phyloP scores from a whole-genome alignment of 2,329 filamentous ascomycete genomes.

The Hypoxylon sp. region DNA sequence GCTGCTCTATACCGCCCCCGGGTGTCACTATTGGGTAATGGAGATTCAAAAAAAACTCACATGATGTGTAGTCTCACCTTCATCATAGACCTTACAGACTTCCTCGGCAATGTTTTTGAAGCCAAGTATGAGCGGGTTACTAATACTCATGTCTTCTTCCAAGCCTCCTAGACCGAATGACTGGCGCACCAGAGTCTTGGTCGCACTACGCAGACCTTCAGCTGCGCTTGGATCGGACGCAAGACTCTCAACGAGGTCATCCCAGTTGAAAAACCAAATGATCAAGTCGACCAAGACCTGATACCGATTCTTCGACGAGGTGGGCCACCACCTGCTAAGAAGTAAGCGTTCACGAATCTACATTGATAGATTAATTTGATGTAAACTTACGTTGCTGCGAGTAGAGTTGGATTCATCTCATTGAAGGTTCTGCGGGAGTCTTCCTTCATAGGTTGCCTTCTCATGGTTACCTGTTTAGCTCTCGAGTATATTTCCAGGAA shows the following conservation, averaged over 20 bases:
- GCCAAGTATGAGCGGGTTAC: constrained; percentile 42
- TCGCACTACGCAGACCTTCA: constrained; percentile 42
- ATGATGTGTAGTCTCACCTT: constrained; percentile 32
- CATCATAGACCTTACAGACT: constrained; percentile 42
- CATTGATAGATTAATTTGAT: not conserved
- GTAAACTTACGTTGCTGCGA: constrained; percentile 48
- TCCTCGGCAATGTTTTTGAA: constrained; percentile 45
- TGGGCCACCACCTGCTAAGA: constrained; percentile 49
- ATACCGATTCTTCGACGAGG: constrained; percentile 39
- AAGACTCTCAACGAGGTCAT: constrained; percentile 48
- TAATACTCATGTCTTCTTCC: constrained; percentile 1
- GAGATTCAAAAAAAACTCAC: not conserved
- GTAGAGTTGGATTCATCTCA: constrained; percentile 46
- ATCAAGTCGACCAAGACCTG: constrained; percentile 46
- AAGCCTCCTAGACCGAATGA: constrained; percentile 30
- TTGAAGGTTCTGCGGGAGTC: constrained; percentile 41
- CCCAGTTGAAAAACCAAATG: constrained; percentile 51
- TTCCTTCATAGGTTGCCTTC: constrained; percentile 32
- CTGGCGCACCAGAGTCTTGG: constrained; percentile 46
- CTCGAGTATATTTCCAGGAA: not conserved
- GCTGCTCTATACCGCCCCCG: constrained; percentile 42
- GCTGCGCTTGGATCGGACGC: constrained; percentile 35
- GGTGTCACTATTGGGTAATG: not conserved
- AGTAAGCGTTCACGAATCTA: not conserved
- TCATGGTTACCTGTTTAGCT: constrained; percentile 17